Evolutionary conservation across 1,284 basidiomycete species (phyloP).

Genomic region (Tylopilus orsonianus): DNA sequence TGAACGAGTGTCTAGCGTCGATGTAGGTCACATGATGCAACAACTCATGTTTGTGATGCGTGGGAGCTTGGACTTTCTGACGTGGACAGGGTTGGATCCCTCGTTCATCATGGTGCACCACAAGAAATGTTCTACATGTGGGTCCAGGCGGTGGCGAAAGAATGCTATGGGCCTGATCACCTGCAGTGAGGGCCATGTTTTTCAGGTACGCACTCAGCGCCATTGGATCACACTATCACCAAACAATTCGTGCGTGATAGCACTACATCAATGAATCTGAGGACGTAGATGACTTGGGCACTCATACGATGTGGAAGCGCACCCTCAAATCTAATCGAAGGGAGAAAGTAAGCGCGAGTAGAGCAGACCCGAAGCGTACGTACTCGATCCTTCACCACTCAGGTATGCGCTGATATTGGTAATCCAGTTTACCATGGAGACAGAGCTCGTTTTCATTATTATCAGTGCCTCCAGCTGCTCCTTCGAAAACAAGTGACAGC

Average conservation of each 20-base stretch:
- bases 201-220: constrained; percentile 51
- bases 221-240: neutral
- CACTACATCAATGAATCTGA: constrained; percentile 72
- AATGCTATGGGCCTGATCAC: constrained; percentile 69
- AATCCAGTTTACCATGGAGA: constrained; percentile 76
- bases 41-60: no score
- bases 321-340: constrained; percentile 53
- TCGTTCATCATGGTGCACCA: constrained; percentile 50
- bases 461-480: constrained; percentile 79
- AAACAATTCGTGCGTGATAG: constrained; percentile 38
- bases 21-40: neutral
- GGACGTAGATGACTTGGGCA: constrained; percentile 57
- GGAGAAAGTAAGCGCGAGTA: constrained; percentile 48
- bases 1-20: no score
- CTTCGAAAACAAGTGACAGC: constrained; percentile 72
- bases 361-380: constrained; percentile 59
- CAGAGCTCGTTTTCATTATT: constrained; percentile 73
- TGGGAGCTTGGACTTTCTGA: neutral
- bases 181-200: constrained; percentile 77
- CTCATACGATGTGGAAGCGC: constrained; percentile 61
- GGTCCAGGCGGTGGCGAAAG: constrained; percentile 79
- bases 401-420: constrained; percentile 4
- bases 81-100: no score
- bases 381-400: neutral
- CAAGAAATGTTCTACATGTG: constrained; percentile 63